Evolutionary conservation across 805 yeast genomes (phyloP), one percentile per base, ranked within the genome.

Genomic region (Suhomyces vadensis): DNA sequence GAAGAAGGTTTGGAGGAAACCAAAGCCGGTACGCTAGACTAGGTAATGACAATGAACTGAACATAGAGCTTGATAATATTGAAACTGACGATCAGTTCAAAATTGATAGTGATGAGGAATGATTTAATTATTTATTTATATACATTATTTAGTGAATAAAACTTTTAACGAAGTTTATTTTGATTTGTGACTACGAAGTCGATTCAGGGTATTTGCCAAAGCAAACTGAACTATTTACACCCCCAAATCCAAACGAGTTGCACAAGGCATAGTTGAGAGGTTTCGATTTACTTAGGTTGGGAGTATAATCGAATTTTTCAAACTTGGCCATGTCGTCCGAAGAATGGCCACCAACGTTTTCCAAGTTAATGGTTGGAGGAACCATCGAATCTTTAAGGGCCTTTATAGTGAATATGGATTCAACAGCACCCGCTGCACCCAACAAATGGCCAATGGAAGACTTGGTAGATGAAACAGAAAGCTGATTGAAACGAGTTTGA

Each of bases 231-330:
- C 95, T 84, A 63, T 94, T 94, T 4, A 95, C 88, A 6, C 99
- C 99, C 6, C 99, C 99, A 68, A 94, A 94, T 0, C 99, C 99
- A 67, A 95, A 92, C 54, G 97, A 88, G 58, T 94, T 94, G 38
- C 89, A 80, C 54, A 94, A 49, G 0, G 92, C 97, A 50, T 78
- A 74, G 3, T 75, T 56, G 3, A 86, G 59, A 2, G 61, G 54
- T 19, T 61, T 69, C 10, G 52, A 40, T 35, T 68, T 56, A 7
- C 85, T 71, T 9, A 56, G 50, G 25, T 77, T 67, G 1, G 79
- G 75, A 5, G 85, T 83, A 53, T 84, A 85, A 57, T 86, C 82
- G 43, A 70, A 67, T 46, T 78, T 71, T 2, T 66, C 60, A 51
- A 78, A 79, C 25, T 65, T 66, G 2, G 54, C 65, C 1, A 61